Base-by-base conservation (phyloP, 2,329 filamentous ascomycete genomes). In the Coniella vitis region DNA sequence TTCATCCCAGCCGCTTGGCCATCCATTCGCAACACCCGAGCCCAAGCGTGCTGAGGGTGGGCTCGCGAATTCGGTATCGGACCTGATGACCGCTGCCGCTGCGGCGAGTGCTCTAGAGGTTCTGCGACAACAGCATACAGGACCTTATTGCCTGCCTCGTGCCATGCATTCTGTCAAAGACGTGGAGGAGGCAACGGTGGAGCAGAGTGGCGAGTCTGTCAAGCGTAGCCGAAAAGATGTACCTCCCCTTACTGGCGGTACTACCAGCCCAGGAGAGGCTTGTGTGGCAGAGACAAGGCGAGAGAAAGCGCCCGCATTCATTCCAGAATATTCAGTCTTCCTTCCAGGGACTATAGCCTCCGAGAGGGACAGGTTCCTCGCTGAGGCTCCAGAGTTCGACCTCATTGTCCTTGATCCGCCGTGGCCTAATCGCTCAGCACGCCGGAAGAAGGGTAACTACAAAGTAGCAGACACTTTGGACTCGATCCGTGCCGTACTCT, bases 351-450 rank as follows among this genome's bases (percentile, higher is more conserved):
- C 62, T 55, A 74, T 74, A 55, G 64, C 61, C 53, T 69, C 66
- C 4, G 65, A 65, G 38, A 63, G 70, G 34, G 57, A 61, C 2
- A 53, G 55, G 0, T 75, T 82, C 55, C 55, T 70, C 1, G 55
- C 63, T 13, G 60, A 58, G 3, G 70, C 74, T 2, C 72, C 75
- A 17, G 58, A 62, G 7, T 90, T 91, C 63, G 70, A 86, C 55
- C 69, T 90, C 38, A 71, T 90, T 34, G 63, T 90, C 7, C 68
- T 90, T 17, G 87, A 91, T 60, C 87, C 87, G 3, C 87, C 87
- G 1, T 91, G 87, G 87, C 86, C 87, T 0, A 91, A 89, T 60
- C 77, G 82, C 39, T 90, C 86, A 5, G 87, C 80, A 13, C 76
- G 76, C 56, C 73, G 84, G 35, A 81, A 78, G 58, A 71, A 60